A percentile compares a stretch with the other conserved stretches of the same genome.
Conservation (phyloP, 1,139 yeast genomes). For the Yamadazyma mexicana region DNA sequence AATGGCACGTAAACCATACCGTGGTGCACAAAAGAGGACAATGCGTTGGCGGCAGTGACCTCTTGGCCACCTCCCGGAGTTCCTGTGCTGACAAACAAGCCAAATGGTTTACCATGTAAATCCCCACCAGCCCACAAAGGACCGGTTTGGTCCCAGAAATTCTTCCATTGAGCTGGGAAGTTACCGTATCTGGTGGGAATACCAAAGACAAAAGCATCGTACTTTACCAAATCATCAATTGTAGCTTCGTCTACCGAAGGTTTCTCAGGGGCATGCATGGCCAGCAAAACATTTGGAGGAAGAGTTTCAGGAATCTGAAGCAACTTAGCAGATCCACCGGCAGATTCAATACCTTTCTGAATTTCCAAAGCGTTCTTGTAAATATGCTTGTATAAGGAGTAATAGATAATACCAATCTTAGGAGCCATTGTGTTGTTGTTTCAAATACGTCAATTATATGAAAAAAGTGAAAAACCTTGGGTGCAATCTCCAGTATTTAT, state of each 20-base stretch:
- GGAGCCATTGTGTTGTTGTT: no score
- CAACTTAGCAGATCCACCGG: slow-evolving; percentile 38
- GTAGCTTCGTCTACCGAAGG: slow-evolving; percentile 36
- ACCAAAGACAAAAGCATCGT: slow-evolving; percentile 53
- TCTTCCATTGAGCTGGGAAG: slow-evolving; percentile 45
- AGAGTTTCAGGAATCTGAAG: slow-evolving; percentile 53
- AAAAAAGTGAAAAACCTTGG: neutral
- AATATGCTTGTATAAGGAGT: slow-evolving; percentile 67
- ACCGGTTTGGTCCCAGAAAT: slow-evolving; percentile 48
- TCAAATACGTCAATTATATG: neutral
- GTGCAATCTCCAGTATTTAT: neutral
- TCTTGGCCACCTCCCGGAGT: slow-evolving; percentile 51
- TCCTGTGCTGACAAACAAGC: slow-evolving; percentile 47
- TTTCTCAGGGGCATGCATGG: slow-evolving; percentile 36
- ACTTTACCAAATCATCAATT: slow-evolving; percentile 32
- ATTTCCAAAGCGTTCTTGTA: slow-evolving; percentile 47
- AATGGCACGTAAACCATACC: slow-evolving; percentile 53
- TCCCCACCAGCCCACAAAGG: slow-evolving; percentile 51
- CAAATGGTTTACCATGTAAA: slow-evolving; percentile 48
- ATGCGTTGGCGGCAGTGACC: slow-evolving; percentile 35
- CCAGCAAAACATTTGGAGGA: slow-evolving; percentile 36
- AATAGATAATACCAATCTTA: slow-evolving; percentile 51
- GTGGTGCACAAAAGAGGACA: slow-evolving; percentile 46
- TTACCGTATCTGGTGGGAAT: slow-evolving; percentile 53
- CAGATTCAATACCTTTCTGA: slow-evolving; percentile 40